A percentile compares a stretch with the other conserved stretches of the same genome.
These are phyloP conservation scores for Aspergillus sp. DNA, from an alignment of 2,329 filamentous ascomycete species.

Conservation along the genomic window DNA sequence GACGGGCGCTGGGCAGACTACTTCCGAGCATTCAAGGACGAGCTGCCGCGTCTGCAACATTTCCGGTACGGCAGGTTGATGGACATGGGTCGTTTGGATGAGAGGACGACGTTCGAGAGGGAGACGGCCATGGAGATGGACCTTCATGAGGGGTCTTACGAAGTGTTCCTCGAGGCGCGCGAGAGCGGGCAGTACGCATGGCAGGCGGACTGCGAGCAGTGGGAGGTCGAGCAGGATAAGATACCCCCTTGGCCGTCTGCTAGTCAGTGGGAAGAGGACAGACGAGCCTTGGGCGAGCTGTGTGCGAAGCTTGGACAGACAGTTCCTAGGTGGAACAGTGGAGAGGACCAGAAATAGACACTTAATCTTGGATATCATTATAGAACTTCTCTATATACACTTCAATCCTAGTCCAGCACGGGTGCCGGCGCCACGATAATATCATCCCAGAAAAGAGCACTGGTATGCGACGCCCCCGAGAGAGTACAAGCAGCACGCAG, in stretches of 20 bases:
- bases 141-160: slow-evolving; percentile 17
- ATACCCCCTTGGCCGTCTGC: background rate
- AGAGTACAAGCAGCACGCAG: background rate
- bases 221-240: no score
- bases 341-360: no score
- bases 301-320: slow-evolving; percentile 9
- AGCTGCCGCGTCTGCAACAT: background rate
- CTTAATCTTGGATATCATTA: no score
- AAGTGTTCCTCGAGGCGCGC: slow-evolving; percentile 22
- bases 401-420: background rate
- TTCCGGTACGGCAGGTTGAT: slow-evolving; percentile 13
- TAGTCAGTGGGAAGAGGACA: slow-evolving; percentile 16
- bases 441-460: background rate
- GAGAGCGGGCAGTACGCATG: slow-evolving; percentile 20
- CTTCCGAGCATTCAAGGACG: background rate
- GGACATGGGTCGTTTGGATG: background rate
- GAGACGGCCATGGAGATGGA: slow-evolving; percentile 17
- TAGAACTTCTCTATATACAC: no score
- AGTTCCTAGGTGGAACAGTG: background rate
- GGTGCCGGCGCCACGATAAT: background rate
- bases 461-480: background rate
- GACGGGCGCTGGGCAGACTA: background rate
- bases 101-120: slow-evolving; percentile 20
- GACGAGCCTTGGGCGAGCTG: slow-evolving; percentile 14
- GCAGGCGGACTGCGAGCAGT: background rate